A percentile compares a stretch with the other conserved stretches of the same genome.
Conservation (phyloP, 495 filamentous ascomycete genomes). For the Penicillium diatomitis region DNA sequence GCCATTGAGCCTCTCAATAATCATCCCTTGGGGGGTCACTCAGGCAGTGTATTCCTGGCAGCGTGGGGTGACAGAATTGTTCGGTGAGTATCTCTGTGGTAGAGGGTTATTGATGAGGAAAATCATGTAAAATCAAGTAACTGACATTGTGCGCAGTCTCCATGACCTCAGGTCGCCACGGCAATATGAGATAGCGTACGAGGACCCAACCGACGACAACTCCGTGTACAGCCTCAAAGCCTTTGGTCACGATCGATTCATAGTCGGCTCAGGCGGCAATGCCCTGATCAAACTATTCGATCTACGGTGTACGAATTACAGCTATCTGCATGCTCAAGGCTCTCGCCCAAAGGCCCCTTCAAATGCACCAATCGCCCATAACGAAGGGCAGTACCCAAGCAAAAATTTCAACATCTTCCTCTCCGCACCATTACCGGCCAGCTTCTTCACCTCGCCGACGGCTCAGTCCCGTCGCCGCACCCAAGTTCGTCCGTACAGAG, state of each 20-base stretch:
- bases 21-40: constrained; percentile 15
- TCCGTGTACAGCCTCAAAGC: constrained; percentile 52
- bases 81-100: constrained; percentile 24
- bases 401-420: constrained; percentile 35
- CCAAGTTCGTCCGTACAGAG: constrained; percentile 19
- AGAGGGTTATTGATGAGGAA: no score
- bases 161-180: constrained; percentile 54
- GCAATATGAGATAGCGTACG: constrained; percentile 38
- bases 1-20: constrained; percentile 42
- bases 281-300: constrained; percentile 58
- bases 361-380: background rate
- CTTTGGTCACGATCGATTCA: constrained; percentile 45
- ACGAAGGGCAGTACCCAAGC: constrained; percentile 7
- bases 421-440: constrained; percentile 15
- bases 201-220: constrained; percentile 46
- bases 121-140: no score
- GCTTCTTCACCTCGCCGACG: background rate
- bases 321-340: constrained; percentile 22
- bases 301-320: constrained; percentile 44
- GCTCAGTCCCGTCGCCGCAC: constrained; percentile 7
- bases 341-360: constrained; percentile 1
- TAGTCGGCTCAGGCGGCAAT: constrained; percentile 48
- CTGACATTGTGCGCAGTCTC: constrained; percentile 35
- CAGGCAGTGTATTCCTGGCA: constrained; percentile 48
- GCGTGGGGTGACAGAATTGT: constrained; percentile 53